phyloP scores from a whole-genome alignment of 306 rosid species.

The Casuarina glauca region DNA sequence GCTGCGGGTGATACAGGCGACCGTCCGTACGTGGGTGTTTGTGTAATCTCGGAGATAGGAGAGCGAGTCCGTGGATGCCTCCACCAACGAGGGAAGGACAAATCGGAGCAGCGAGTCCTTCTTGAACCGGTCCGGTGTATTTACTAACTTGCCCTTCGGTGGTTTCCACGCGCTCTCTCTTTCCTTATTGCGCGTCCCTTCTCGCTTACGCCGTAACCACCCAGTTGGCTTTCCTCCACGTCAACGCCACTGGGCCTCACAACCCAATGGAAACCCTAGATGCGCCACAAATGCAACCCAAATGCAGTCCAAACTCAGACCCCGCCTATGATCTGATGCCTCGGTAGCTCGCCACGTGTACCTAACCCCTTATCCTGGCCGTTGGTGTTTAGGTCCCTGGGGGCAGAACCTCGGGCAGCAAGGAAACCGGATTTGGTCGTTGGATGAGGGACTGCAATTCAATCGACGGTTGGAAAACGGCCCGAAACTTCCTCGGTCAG shows the following conservation, averaged over 20 bases:
- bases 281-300: constrained; percentile 35
- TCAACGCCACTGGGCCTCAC: constrained; percentile 42
- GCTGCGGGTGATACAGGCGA: no score
- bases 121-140: not conserved
- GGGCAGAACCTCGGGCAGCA: constrained; percentile 48
- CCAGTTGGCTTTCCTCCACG: constrained; percentile 38
- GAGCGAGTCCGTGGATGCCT: not conserved
- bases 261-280: constrained; percentile 47
- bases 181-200: constrained; percentile 34
- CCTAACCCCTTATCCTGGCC: constrained; percentile 10
- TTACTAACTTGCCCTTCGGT: constrained; percentile 34
- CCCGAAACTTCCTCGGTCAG: constrained; percentile 74
- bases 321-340: constrained; percentile 32
- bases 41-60: not conserved
- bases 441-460: constrained; percentile 6
- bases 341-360: constrained; percentile 22
- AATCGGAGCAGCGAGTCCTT: not conserved
- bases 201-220: constrained; percentile 30
- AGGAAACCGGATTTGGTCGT: constrained; percentile 2
- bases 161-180: constrained; percentile 16
- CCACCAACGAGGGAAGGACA: not conserved
- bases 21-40: not conserved
- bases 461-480: constrained; percentile 20
- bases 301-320: constrained; percentile 46
- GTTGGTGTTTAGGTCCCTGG: constrained; percentile 48